Evolutionary conservation across 83 land plant genomes (phyloP), one percentile per base, ranked within the genome.

Genomic region (Picea mariana): DNA sequence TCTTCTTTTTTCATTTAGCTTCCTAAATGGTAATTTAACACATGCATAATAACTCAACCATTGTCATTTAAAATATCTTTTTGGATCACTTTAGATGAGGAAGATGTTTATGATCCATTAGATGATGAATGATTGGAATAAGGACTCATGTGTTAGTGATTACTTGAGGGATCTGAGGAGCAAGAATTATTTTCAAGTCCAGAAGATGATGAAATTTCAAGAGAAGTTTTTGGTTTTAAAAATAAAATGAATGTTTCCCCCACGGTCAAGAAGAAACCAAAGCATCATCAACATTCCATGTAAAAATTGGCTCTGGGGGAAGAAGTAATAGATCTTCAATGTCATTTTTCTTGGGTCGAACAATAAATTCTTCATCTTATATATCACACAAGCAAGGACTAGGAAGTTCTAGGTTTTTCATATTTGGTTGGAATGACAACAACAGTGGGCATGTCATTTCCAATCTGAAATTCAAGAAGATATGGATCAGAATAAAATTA

Each of bases 201-300:
- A 52, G 85, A 81, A 61, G 92, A 89, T 52, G 91, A 91, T 87
- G 95, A 92, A 68, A 87, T 75, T 34, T 92, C 98, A 34, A 90
- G 91, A 72, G 94, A 94, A 82, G 85, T 94, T 77, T 91, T 92
- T 84, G 87, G 92, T 42, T 91, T 87, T 62, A 94, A 94, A 82
- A 96, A 91, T 83, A 94, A 96, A 90, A 81, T 92, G 69, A 96
- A 96, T 79, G 77, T 92, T 78, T 86, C 87, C 13, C 84, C 91
- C 40, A 79, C 82, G 12, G 71, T 81, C 59, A 88, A 83, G 85
- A 96, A 85, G 82, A 89, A 83, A 79, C 83, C 86, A 75, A 90
- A 81, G 6, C 75, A 77, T 62, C 86, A 67, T 62, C 81, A 90
- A 90, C 86, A 42, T 49, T 67, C 65, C 83, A 80, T 72, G 86